phyloP scores from a whole-genome alignment of 768 basidiomycete genomes.

The Pleurotus giganteus region DNA sequence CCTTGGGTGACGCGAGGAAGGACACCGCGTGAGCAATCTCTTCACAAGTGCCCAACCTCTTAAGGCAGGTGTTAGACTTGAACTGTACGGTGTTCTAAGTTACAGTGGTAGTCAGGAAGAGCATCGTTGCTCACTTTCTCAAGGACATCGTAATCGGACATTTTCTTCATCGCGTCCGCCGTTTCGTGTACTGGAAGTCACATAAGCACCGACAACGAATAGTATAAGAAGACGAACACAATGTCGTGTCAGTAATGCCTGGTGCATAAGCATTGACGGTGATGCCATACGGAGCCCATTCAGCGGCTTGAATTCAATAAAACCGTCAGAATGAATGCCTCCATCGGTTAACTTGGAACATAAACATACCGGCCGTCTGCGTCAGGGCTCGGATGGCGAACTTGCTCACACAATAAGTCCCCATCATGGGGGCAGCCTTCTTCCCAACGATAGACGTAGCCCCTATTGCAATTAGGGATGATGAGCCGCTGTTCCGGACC shows the following conservation, averaged over 20 bases:
- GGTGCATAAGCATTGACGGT: constrained; percentile 20
- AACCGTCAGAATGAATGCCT: neutral
- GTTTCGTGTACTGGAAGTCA: no score
- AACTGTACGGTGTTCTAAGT: neutral
- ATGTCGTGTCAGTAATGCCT: constrained; percentile 12
- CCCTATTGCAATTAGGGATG: constrained; percentile 7
- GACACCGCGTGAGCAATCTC: constrained; percentile 27
- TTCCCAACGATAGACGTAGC: constrained; percentile 29
- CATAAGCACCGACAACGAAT: neutral
- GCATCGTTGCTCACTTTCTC: neutral
- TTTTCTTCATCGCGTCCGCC: neutral
- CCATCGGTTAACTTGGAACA: neutral
- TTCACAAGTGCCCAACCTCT: constrained; percentile 2
- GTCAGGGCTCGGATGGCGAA: constrained; percentile 16
- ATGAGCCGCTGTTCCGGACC: neutral
- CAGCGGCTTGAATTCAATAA: constrained; percentile 8
- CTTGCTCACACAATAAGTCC: constrained; percentile 12
- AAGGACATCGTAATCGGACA: neutral
- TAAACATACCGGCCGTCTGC: constrained; percentile 14
- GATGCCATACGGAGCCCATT: constrained; percentile 14
- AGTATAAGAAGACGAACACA: constrained; percentile 1
- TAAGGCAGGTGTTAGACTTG: constrained; percentile 1
- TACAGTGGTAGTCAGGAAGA: neutral
- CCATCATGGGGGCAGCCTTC: constrained; percentile 4
- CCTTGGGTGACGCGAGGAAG: constrained; percentile 29